A percentile compares a stretch with the other conserved stretches of the same genome.
Conservation (phyloP, 1,139 yeast species). For the Eremothecium cymbalariae region DNA sequence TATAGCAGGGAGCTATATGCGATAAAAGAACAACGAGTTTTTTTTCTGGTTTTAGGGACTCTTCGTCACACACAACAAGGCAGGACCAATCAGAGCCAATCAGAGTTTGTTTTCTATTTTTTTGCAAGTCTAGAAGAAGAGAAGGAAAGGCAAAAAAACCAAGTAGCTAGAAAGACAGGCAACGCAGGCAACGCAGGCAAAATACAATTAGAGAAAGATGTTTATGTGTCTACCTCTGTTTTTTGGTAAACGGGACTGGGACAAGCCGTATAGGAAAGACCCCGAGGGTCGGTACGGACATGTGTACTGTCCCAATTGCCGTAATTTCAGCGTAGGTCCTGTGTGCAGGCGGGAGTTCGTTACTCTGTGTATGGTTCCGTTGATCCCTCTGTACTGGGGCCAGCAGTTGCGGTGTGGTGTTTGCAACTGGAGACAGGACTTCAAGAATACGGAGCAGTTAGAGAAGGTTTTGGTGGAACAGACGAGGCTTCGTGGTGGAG, state of each 20-base stretch:
- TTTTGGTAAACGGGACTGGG: constrained; percentile 31
- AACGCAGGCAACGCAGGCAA: no score
- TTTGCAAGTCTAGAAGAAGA: no score
- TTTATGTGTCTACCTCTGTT: constrained; percentile 25
- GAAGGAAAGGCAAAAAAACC: no score
- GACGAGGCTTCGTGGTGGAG: constrained; percentile 14
- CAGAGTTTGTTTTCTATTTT: no score
- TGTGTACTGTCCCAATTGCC: constrained; percentile 36
- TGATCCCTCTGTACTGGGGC: constrained; percentile 42
- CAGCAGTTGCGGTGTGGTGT: constrained; percentile 38
- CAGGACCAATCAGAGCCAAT: no score
- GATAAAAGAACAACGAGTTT: no score
- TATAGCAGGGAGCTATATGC: no score
- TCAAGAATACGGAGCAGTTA: constrained; percentile 32
- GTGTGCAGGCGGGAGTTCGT: constrained; percentile 40
- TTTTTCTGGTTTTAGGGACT: no score
- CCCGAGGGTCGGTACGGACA: constrained; percentile 20
- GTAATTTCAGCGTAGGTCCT: constrained; percentile 37
- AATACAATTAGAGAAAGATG: no score
- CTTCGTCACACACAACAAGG: no score
- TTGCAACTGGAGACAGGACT: constrained; percentile 41
- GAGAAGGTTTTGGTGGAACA: constrained; percentile 31
- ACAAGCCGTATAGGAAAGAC: constrained; percentile 19
- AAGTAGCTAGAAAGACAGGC: no score
- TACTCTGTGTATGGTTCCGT: constrained; percentile 40